Evolutionary conservation across 225 moss, liverwort and hornwort genomes (phyloP).

Genomic region (Antitrichia curtipendula): DNA sequence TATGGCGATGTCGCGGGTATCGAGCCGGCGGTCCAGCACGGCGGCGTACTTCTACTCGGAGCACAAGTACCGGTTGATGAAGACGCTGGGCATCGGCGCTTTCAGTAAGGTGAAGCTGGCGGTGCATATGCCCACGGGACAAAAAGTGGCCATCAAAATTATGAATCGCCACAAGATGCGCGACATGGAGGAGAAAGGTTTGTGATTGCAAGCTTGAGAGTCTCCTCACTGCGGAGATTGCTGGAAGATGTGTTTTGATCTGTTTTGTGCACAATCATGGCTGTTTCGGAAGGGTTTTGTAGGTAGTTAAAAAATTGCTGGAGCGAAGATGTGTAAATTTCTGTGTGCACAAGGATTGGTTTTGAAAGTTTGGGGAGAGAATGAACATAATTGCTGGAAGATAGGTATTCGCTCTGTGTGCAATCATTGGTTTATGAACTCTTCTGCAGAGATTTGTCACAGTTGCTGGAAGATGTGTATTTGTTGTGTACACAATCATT

Average conservation of each 20-base stretch:
- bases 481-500: not conserved
- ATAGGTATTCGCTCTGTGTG: not conserved
- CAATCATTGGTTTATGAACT: not conserved
- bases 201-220: not conserved
- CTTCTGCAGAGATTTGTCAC: not conserved
- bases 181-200: conserved; percentile 94
- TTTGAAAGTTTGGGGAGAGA: not conserved
- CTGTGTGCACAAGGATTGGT: not conserved
- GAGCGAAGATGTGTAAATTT: not conserved
- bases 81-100: conserved; percentile 82
- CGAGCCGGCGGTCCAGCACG: conserved; percentile 29
- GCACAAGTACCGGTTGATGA: conserved; percentile 75
- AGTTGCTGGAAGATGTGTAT: not conserved
- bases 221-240: not conserved
- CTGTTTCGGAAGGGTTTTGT: not conserved
- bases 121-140: conserved; percentile 62
- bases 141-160: conserved; percentile 92
- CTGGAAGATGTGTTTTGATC: not conserved
- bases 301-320: not conserved
- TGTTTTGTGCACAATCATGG: not conserved
- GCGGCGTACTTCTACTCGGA: conserved; percentile 50
- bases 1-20: conserved; percentile 23
- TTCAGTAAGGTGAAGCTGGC: conserved; percentile 96
- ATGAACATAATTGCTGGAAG: not conserved
- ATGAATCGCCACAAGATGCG: conserved; percentile 82